Evolutionary conservation across 2,329 filamentous ascomycete genomes (phyloP), one percentile per base, ranked within the genome.

Genomic region (Trichoderma semiorbis): DNA sequence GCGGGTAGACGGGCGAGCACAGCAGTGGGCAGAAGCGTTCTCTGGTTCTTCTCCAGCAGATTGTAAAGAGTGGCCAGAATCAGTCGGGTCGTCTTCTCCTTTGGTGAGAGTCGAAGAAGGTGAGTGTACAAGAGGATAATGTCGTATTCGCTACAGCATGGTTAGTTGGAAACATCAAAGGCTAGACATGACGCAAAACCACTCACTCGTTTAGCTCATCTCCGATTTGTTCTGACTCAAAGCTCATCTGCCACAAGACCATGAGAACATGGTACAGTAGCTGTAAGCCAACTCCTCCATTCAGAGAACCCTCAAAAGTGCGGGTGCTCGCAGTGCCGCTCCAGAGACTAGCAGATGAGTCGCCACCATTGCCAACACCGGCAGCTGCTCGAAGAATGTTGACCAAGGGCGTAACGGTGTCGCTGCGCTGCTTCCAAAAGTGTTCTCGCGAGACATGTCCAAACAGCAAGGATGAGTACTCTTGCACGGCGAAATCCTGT

Each of bases 11-110:
- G 92, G 65, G 93, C 94, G 72, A 97, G 91, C 26, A 96, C 92
- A 1, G 96, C 95, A 3, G 92, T 91, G 8, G 95, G 95, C 70
- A 98, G 90, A 81, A 91, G 83, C 80, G 92, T 87, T 87, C 92
- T 84, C 83, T 89, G 81, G 85, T 93, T 91, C 73, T 85, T 84
- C 58, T 85, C 84, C 47, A 98, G 89, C 58, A 99, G 90, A 82
- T 97, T 98, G 80, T 92, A 89, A 53, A 99, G 88, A 8, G 95
- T 98, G 11, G 94, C 94, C 58, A 98, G 87, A 60, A 98, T 89
- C 69, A 99, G 88, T 34, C 96, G 91, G 0, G 95, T 98, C 1
- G 95, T 98, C 86, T 99, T 99, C 81, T 98, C 96, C 82, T 99
- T 99, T 58, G 95, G 95, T 2, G 96, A 98, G 55, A 97, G 86